phyloP scores from a whole-genome alignment of 805 yeast genomes.

The Sugiyamaella chiloensis region DNA sequence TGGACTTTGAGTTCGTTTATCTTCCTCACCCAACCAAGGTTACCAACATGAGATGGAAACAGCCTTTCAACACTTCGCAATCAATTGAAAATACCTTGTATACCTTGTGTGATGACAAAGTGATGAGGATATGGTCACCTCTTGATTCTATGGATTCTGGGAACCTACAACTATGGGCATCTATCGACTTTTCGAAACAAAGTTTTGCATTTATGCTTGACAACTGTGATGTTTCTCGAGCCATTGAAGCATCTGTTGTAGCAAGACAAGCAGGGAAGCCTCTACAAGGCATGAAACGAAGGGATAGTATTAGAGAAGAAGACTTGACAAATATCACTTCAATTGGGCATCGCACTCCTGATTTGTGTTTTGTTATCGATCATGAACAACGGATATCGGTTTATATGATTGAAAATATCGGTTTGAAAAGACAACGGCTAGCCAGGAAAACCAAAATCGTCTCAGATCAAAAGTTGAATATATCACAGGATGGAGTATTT shows the following conservation, averaged over 20 bases:
- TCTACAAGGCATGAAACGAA: neutral
- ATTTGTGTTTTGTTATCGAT: constrained; percentile 17
- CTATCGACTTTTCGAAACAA: constrained; percentile 43
- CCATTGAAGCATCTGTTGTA: constrained; percentile 23
- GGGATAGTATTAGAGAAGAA: constrained; percentile 2
- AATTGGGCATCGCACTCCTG: constrained; percentile 22
- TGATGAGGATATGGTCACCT: constrained; percentile 59
- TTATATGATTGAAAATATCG: constrained; percentile 49
- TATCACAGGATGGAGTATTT: constrained; percentile 8
- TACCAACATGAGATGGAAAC: constrained; percentile 57
- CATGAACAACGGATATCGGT: constrained; percentile 31
- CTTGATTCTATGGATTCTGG: constrained; percentile 20
- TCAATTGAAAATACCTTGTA: constrained; percentile 53
- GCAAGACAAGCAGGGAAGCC: constrained; percentile 4
- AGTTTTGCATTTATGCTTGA: constrained; percentile 38
- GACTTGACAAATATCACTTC: constrained; percentile 19
- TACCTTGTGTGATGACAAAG: constrained; percentile 58
- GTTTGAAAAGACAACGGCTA: constrained; percentile 43
- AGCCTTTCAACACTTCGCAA: constrained; percentile 34
- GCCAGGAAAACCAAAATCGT: constrained; percentile 42
- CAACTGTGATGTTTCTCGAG: constrained; percentile 35
- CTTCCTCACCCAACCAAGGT: constrained; percentile 63
- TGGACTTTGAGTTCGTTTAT: constrained; percentile 65
- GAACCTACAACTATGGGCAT: constrained; percentile 36
- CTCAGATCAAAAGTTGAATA: constrained; percentile 10